Percentiles rank a stretch among this genome's conserved stretches.
phyloP scores from a whole-genome alignment of 306 rosid genomes.

The Glycine soja region DNA sequence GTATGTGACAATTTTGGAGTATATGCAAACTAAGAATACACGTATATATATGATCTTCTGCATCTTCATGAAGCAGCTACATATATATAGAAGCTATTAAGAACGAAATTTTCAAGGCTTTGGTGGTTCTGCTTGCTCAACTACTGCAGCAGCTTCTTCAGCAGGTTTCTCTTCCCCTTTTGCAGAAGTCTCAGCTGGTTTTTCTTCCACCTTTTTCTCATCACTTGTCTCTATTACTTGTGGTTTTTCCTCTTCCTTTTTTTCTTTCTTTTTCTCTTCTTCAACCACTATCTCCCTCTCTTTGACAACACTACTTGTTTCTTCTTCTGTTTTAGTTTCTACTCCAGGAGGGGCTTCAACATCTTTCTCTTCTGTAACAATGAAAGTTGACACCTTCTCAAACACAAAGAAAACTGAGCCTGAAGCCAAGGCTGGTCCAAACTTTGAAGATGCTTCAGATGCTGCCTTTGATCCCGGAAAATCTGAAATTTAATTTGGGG shows the following conservation, averaged over 20 bases:
- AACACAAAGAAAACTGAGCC: constrained; percentile 70
- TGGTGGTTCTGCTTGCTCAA: constrained; percentile 49
- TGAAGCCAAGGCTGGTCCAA: constrained; percentile 61
- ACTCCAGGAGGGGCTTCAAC: constrained; percentile 34
- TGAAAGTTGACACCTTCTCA: constrained; percentile 72
- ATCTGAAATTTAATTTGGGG: constrained; percentile 44
- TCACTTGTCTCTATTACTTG: constrained; percentile 3
- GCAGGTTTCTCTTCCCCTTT: constrained; percentile 49
- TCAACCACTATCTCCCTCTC: constrained; percentile 65
- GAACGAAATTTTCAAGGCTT: constrained; percentile 44
- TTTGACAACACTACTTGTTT: constrained; percentile 39
- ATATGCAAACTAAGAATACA: constrained; percentile 46
- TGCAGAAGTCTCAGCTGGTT: neutral
- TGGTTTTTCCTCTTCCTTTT: constrained; percentile 34
- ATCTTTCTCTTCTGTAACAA: constrained; percentile 56
- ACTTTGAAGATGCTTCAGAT: constrained; percentile 65
- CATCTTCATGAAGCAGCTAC: constrained; percentile 25
- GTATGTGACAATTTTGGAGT: constrained; percentile 44
- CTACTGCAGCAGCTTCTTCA: constrained; percentile 26
- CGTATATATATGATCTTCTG: constrained; percentile 20
- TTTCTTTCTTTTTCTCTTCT: constrained; percentile 40
- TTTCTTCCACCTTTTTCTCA: constrained; percentile 35
- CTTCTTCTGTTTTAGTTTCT: constrained; percentile 49
- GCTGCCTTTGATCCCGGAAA: constrained; percentile 79
- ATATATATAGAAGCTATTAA: neutral